Evolutionary conservation across 78 protist genomes (phyloP), one percentile per base, ranked within the genome.

Genomic region (Polysphondylium violaceum): DNA sequence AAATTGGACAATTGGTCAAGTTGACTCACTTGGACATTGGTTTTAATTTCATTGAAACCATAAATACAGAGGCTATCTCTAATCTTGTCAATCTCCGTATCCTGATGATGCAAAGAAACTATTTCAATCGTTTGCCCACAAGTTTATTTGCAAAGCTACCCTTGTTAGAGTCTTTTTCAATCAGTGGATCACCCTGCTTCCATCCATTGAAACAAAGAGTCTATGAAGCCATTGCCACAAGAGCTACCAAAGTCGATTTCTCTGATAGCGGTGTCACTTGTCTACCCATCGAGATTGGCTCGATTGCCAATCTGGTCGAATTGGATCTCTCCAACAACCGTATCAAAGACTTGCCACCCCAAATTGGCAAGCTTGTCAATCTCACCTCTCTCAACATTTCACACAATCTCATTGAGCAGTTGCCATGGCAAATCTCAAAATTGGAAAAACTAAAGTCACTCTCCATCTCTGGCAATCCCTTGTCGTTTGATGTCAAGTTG

Each of bases 391-490:
- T 86, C 7, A 88, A 93, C 36, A 12, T 93, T 3, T 41, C 90
- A 6, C 29, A 87, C 36, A 93, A 93, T 33, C 58, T 36, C 8
- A 43, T 93, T 9, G 61, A 69, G n/a, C 55, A 56, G 53, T 50
- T 93, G n/a, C 96, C 96, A 11, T 93, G 96, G 93, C 94, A 93
- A 41, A 8, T 93, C 64, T 78, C 92, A 23, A 56, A 63, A 23
- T 33, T 93, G 27, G 69, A 74, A 14, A 76, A 65, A n/a, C 44
- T 93, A 33, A 86, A 85, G 79, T 65, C 65, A 3, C 19, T 93
- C 16, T 21, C 44, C n/a, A 59, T 83, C 33, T 38, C 40, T 2
- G 91, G 91, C 59, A 83, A 83, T 59, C 79, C 71, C 17, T 29
- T 83, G 8, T 56, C 72, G 12, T 50, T 72, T 36, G 73, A 65